phyloP scores from a whole-genome alignment of 768 basidiomycete species.

The Dacryopinax primogenitus region DNA sequence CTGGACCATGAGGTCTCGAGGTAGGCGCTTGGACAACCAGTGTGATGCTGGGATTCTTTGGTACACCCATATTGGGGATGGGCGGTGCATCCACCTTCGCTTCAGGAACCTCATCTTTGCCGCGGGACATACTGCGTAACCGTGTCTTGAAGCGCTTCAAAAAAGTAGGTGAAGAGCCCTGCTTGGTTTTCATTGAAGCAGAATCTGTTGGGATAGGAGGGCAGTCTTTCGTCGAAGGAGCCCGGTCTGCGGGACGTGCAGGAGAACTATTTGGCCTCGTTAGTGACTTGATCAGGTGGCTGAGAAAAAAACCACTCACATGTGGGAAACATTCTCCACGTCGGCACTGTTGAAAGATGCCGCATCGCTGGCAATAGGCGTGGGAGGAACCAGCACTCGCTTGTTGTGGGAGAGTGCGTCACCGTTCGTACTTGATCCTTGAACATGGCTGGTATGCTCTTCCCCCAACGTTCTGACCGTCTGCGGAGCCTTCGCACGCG shows the following conservation, averaged over 20 bases:
- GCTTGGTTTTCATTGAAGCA: background rate
- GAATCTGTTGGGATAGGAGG: background rate
- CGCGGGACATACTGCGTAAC: background rate
- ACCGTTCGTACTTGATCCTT: background rate
- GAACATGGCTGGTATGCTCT: background rate
- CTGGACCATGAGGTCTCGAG: background rate
- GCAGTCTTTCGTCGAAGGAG: background rate
- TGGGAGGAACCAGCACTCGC: background rate
- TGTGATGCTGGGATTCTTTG: background rate
- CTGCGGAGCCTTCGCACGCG: background rate
- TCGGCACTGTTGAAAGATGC: background rate
- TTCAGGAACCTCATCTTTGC: background rate
- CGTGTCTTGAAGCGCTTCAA: constrained; percentile 1
- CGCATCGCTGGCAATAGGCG: background rate
- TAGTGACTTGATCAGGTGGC: background rate
- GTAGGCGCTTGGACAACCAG: background rate
- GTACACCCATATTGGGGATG: background rate
- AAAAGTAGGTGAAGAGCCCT: background rate
- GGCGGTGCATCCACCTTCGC: background rate
- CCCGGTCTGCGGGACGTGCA: background rate
- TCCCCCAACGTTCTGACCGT: background rate
- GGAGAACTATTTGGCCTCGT: background rate
- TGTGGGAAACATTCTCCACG: background rate
- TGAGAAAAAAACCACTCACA: background rate
- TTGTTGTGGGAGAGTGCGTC: background rate